Evolutionary conservation across 768 basidiomycete species (phyloP).

Genomic region (Lanmaoa pseudosensibilis): DNA sequence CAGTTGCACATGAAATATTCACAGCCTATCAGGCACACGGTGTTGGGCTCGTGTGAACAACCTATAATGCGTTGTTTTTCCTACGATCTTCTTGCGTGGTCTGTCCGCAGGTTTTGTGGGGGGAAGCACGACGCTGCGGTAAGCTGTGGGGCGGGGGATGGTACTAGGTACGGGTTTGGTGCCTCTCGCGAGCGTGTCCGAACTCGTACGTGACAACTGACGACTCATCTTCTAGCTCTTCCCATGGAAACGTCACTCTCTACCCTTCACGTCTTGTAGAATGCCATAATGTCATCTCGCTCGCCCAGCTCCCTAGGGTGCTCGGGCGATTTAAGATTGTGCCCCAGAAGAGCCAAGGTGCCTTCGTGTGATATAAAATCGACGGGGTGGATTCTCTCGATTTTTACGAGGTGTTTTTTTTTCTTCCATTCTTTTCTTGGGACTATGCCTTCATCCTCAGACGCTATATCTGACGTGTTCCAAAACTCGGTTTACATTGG

Average conservation of each 20-base stretch:
- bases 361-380: slow-evolving; percentile 6
- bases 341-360: too few species aligned
- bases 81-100: not conserved
- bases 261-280: not conserved
- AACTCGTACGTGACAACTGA: not conserved
- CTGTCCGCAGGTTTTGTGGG: not conserved
- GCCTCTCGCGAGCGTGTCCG: not conserved
- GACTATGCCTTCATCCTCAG: not conserved
- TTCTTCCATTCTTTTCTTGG: not conserved
- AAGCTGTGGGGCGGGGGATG: not conserved
- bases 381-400: not conserved
- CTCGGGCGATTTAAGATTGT: not conserved
- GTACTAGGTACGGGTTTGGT: not conserved
- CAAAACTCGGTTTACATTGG: slow-evolving; percentile 18
- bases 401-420: not conserved
- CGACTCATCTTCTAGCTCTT: not conserved
- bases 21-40: not conserved
- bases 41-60: not conserved
- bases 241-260: slow-evolving; percentile 1
- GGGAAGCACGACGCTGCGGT: not conserved
- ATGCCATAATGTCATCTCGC: not conserved
- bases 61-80: not conserved
- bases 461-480: not conserved
- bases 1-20: not conserved
- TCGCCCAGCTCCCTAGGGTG: not conserved